Conservation (phyloP, 768 basidiomycete genomes). For the Baorangia bicolor region DNA sequence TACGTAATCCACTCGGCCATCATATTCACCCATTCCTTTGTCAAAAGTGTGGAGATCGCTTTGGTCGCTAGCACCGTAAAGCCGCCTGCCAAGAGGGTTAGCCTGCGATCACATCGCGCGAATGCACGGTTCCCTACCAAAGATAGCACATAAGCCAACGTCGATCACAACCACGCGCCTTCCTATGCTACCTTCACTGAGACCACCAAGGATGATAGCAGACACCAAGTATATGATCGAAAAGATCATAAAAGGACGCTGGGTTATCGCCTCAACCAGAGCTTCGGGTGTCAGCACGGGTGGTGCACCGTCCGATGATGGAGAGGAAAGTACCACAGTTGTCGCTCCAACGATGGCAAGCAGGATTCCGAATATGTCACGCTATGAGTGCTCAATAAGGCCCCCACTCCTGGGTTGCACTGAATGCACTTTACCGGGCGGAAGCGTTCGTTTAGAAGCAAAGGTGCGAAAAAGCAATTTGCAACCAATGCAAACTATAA, state of each 20-base stretch:
- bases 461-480: conserved; percentile 91
- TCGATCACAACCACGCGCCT: conserved; percentile 77
- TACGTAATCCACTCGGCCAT: conserved; percentile 84
- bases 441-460: conserved; percentile 81
- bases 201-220: conserved; percentile 55
- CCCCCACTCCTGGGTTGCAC: neutral
- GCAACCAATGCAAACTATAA: conserved; percentile 85
- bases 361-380: conserved; percentile 73
- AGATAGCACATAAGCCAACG: conserved; percentile 83
- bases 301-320: conserved; percentile 61
- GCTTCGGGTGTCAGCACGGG: conserved; percentile 60
- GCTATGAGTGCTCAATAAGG: conserved; percentile 40
- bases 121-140: conserved; percentile 46
- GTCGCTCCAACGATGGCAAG: conserved; percentile 87
- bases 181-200: conserved; percentile 68
- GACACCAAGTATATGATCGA: conserved; percentile 58
- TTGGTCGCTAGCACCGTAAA: conserved; percentile 96
- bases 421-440: conserved; percentile 51
- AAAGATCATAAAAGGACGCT: conserved; percentile 75
- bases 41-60: conserved; percentile 83
- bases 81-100: conserved; percentile 52
- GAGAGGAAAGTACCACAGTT: conserved; percentile 84
- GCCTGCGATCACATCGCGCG: neutral
- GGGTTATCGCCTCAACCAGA: conserved; percentile 66
- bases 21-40: conserved; percentile 71